Conservation (phyloP, 345 rosid genomes). For the Salix brachista region DNA sequence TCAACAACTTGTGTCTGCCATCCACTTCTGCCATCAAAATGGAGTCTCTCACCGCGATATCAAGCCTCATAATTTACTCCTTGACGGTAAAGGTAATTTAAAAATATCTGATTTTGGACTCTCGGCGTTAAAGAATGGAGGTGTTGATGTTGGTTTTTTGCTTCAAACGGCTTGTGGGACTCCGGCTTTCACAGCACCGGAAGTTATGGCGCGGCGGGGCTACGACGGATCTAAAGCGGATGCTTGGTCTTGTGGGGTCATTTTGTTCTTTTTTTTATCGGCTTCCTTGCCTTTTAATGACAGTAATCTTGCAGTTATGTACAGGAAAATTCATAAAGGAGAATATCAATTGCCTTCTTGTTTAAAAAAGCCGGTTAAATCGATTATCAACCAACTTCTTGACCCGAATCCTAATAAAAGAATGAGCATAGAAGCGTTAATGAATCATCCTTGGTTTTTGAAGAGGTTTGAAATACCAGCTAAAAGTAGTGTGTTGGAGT, state of each 20-base stretch:
- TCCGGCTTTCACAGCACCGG: constrained; percentile 56
- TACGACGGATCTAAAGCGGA: constrained; percentile 75
- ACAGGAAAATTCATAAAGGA: constrained; percentile 44
- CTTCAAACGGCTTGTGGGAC: constrained; percentile 76
- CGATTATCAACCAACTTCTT: constrained; percentile 51
- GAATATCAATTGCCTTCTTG: constrained; percentile 58
- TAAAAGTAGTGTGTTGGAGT: constrained; percentile 39
- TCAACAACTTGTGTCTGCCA: constrained; percentile 76
- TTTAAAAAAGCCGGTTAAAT: constrained; percentile 45
- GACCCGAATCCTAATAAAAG: constrained; percentile 76
- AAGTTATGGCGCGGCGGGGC: constrained; percentile 40
- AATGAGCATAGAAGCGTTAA: constrained; percentile 52
- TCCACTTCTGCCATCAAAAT: constrained; percentile 68
- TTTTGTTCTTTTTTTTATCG: constrained; percentile 52
- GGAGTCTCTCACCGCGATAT: constrained; percentile 87
- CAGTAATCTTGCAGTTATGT: constrained; percentile 50
- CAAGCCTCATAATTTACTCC: constrained; percentile 79
- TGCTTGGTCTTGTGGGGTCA: constrained; percentile 89
- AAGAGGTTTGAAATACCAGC: constrained; percentile 44
- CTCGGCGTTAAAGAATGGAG: constrained; percentile 47
- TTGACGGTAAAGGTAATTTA: constrained; percentile 56
- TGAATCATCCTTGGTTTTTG: constrained; percentile 51
- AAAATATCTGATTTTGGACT: constrained; percentile 82
- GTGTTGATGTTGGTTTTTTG: not conserved
- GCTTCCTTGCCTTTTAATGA: constrained; percentile 66